Evolutionary conservation across 2,329 filamentous ascomycete genomes (phyloP).

Genomic region (Trichoderma harzianum): DNA sequence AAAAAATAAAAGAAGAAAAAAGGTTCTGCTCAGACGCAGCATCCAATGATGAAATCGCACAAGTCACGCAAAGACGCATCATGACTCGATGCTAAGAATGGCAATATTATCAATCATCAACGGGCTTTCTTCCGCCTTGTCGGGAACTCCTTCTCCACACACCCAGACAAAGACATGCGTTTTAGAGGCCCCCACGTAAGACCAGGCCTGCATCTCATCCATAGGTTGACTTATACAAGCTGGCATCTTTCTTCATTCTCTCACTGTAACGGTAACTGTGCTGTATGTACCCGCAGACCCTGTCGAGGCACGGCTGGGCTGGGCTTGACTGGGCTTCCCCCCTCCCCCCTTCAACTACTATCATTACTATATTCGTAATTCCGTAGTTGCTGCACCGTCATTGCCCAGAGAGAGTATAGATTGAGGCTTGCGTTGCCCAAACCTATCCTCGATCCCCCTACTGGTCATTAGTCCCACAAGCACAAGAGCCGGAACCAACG

Average conservation of each 20-base stretch:
- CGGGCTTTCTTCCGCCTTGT: not conserved
- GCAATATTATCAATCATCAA: conserved; percentile 7
- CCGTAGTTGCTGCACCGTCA: not conserved
- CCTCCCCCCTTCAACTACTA: not conserved
- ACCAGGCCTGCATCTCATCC: not conserved
- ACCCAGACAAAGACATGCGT: not conserved
- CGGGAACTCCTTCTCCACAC: not conserved
- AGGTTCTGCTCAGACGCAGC: not conserved
- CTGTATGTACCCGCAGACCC: not conserved
- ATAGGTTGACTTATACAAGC: not conserved
- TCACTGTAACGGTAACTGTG: not conserved
- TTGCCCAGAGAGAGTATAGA: not conserved
- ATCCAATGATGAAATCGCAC: not conserved
- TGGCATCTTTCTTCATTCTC: not conserved
- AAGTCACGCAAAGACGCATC: not conserved
- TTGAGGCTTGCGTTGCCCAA: not conserved
- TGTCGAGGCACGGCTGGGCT: not conserved
- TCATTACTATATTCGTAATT: not conserved
- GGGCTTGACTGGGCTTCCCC: not conserved
- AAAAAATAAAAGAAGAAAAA: not conserved
- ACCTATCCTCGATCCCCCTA: not conserved
- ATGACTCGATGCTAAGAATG: not conserved
- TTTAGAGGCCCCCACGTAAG: not conserved
- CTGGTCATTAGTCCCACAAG: not conserved
- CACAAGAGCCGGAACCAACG: not conserved